phyloP scores from a whole-genome alignment of 495 filamentous ascomycete genomes.

The Rostrohypoxylon terebratum region DNA sequence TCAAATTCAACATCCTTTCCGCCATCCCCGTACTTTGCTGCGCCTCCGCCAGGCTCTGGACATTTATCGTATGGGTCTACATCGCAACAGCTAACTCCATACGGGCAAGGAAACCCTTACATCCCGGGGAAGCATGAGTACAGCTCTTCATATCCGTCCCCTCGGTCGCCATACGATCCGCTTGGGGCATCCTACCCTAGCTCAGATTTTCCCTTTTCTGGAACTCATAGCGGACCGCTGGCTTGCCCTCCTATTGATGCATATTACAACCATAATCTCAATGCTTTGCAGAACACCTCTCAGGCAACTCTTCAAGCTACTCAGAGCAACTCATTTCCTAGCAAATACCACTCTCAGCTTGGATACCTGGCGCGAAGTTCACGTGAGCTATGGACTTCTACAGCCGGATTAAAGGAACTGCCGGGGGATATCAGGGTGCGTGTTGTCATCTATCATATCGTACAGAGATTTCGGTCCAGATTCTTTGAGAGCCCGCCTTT shows the following conservation, averaged over 20 bases:
- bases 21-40: conserved; percentile 11
- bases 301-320: conserved; percentile 33
- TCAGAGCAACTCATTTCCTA: conserved; percentile 40
- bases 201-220: conserved; percentile 19
- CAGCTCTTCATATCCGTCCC: conserved; percentile 47
- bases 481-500: conserved; percentile 69
- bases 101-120: conserved; percentile 29
- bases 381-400: conserved; percentile 70
- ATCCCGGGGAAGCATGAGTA: conserved; percentile 48
- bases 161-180: conserved; percentile 40
- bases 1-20: conserved; percentile 13
- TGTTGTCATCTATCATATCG: conserved; percentile 71
- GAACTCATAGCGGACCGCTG: conserved; percentile 29
- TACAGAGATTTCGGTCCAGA: conserved; percentile 62
- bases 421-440: conserved; percentile 71
- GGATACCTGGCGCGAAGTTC: conserved; percentile 68
- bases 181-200: conserved; percentile 31
- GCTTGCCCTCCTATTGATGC: conserved; percentile 15
- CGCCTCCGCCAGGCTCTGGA: conserved; percentile 9
- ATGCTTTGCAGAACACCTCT: conserved; percentile 37
- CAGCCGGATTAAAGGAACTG: conserved; percentile 70
- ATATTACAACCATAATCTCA: conserved; percentile 47
- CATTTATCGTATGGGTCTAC: conserved; percentile 22
- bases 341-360: conserved; percentile 64
- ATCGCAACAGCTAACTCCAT: conserved; percentile 5